Percentiles rank a stretch among this genome's conserved stretches.
Conservation (phyloP, 2,329 filamentous ascomycete genomes). For the Alternaria triticina region DNA sequence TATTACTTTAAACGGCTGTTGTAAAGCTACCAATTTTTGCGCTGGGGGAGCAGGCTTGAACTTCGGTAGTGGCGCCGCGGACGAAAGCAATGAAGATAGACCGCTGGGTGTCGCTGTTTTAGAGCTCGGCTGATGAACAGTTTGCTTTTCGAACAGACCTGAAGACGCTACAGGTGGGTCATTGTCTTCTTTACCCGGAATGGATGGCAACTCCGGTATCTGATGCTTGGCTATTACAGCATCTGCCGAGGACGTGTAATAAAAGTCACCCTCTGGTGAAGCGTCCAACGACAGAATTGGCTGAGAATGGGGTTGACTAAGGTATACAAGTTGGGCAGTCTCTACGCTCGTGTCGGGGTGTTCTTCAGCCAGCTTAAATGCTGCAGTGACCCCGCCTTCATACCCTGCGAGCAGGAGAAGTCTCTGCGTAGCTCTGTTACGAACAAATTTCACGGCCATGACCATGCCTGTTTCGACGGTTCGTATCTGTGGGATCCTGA, state of each 20-base stretch:
- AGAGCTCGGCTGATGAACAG: conserved; percentile 6
- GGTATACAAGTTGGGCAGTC: conserved; percentile 63
- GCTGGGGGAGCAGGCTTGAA: conserved; percentile 11
- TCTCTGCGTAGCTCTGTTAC: conserved; percentile 29
- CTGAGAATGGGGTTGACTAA: conserved; percentile 73
- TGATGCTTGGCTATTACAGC: conserved; percentile 78
- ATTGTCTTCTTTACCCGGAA: background rate
- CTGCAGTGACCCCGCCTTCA: conserved; percentile 79
- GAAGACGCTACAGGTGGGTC: conserved; percentile 1
- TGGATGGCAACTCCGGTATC: conserved; percentile 54
- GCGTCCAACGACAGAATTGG: conserved; percentile 73
- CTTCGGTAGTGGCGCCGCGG: conserved; percentile 11
- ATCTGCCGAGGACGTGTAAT: conserved; percentile 84
- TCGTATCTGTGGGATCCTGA: conserved; percentile 59
- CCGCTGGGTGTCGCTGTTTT: conserved; percentile 11
- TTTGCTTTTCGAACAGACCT: conserved; percentile 26
- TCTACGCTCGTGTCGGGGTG: conserved; percentile 31
- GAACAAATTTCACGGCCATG: conserved; percentile 72
- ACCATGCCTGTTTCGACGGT: conserved; percentile 72
- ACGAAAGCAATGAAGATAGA: conserved; percentile 36
- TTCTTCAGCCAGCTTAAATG: conserved; percentile 61
- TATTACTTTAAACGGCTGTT: conserved; percentile 63
- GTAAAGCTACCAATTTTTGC: conserved; percentile 6
- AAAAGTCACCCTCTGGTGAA: conserved; percentile 57
- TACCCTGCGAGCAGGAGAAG: conserved; percentile 78